phyloP scores from a whole-genome alignment of 2,329 filamentous ascomycete genomes.

The Penicillium olsonii region DNA sequence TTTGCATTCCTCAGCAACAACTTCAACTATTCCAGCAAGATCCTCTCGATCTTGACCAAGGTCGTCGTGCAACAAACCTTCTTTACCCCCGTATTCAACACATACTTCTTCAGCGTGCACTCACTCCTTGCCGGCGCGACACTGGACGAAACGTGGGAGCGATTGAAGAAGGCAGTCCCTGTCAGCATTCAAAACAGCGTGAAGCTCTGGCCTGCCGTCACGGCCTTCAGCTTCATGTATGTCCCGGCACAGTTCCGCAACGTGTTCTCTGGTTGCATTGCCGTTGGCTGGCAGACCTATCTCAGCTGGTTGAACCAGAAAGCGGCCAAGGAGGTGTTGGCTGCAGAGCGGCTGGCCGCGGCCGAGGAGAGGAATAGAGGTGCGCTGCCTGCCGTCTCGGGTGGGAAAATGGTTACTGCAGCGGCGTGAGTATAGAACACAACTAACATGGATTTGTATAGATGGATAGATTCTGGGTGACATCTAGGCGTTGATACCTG shows the following conservation, averaged over 20 bases:
- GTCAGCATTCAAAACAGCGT: constrained; percentile 74
- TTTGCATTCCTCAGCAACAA: constrained; percentile 75
- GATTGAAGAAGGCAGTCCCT: constrained; percentile 74
- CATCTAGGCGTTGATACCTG: constrained; percentile 8
- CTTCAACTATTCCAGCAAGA: constrained; percentile 80
- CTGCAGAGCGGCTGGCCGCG: constrained; percentile 25
- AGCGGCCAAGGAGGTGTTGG: constrained; percentile 62
- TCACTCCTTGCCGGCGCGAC: constrained; percentile 71
- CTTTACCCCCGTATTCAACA: constrained; percentile 82
- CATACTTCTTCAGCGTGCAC: constrained; percentile 80
- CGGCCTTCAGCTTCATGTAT: constrained; percentile 84
- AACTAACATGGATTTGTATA: constrained; percentile 7
- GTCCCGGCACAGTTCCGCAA: constrained; percentile 76
- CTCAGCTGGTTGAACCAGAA: constrained; percentile 75
- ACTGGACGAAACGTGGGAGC: constrained; percentile 64
- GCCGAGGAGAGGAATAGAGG: constrained; percentile 11
- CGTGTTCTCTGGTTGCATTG: constrained; percentile 76
- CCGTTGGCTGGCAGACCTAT: constrained; percentile 92
- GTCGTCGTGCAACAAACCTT: constrained; percentile 75
- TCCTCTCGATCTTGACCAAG: constrained; percentile 72
- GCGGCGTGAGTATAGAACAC: neutral
- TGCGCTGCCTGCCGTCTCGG: constrained; percentile 14
- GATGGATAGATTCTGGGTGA: constrained; percentile 8
- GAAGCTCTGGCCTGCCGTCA: constrained; percentile 87
- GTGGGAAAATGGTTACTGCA: constrained; percentile 19